Evolutionary conservation across 2,329 filamentous ascomycete genomes (phyloP), one percentile per base, ranked within the genome.

Genomic region (Talaromyces funiculosus): DNA sequence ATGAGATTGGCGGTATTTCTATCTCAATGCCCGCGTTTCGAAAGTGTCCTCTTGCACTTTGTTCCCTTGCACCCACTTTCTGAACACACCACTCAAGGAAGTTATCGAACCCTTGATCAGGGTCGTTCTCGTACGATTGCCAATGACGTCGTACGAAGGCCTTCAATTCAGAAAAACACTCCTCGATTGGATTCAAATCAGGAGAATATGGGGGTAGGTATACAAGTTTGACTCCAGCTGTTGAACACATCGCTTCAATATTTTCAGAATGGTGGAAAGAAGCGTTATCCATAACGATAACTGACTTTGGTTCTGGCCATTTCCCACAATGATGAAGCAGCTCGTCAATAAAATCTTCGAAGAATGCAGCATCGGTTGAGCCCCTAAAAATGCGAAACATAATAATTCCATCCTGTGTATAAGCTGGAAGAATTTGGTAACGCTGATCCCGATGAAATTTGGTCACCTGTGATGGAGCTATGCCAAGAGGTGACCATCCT

Each of bases 401-500:
- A 10, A 73, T 22, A 26, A 75, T 62, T 33, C 68, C 65, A 63
- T 72, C 69, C 57, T 71, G 59, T n/a, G 67, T 58, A 61, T 74
- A 76, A 24, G 67, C 69, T 26, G 69, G 69, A 7, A 75, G 65
- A 56, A 72, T 72, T 35, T 71, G 64, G 63, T 67, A 68, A 3
- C 64, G 62, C 53, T 69, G 42, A 29, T 64, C 65, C 31, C 62
- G 64, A 18, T 67, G 63, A 40, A 67, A 67, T n/a, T 64, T 45
- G 2, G 66, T 53, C 10, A 69, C 56, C 61, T 70, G 58, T 20
- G 68, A 38, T n/a, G 68, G 71, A 3, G 69, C 64, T 40, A 68
- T 65, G 14, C 73, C 69, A 22, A 63, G 63, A 16, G 69, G 73
- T 58, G 72, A 71, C 74, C 69, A 78, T 3, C 70, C 70, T n/a